A percentile compares a stretch with the other conserved stretches of the same genome.
These are phyloP conservation scores for Articulospora tetracladia DNA, from an alignment of 495 filamentous ascomycete species.

Conservation along the genomic window DNA sequence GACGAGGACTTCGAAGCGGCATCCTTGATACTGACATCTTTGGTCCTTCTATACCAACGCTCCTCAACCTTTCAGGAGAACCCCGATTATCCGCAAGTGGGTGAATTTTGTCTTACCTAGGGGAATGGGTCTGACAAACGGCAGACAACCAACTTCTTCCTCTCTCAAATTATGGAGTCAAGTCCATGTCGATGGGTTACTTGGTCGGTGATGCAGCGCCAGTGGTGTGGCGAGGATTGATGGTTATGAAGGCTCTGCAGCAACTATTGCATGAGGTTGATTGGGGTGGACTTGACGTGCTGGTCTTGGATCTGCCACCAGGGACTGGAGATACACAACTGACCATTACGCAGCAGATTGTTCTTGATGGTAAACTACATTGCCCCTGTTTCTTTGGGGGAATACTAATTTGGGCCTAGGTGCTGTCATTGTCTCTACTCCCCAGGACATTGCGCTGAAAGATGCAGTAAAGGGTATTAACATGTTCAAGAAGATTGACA, in stretches of 20 bases:
- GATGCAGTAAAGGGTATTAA: conserved; percentile 87
- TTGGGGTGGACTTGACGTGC: conserved; percentile 78
- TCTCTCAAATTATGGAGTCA: conserved; percentile 90
- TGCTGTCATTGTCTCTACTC: conserved; percentile 87
- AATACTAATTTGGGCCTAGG: conserved; percentile 36
- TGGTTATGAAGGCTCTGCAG: conserved; percentile 97
- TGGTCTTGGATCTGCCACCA: conserved; percentile 89
- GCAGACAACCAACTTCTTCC: conserved; percentile 80
- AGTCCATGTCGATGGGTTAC: conserved; percentile 98
- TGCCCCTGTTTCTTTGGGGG: neutral
- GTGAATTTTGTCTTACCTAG: conserved; percentile 22
- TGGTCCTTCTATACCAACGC: conserved; percentile 88
- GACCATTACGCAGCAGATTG: conserved; percentile 86
- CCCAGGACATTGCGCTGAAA: conserved; percentile 83
- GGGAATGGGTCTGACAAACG: conserved; percentile 17
- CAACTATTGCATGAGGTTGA: conserved; percentile 92
- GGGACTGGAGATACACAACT: conserved; percentile 95
- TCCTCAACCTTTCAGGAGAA: conserved; percentile 74
- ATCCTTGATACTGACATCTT: conserved; percentile 97
- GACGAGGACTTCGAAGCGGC: conserved; percentile 72
- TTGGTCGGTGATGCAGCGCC: conserved; percentile 73
- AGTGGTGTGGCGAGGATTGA: conserved; percentile 93
- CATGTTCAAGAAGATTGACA: conserved; percentile 82
- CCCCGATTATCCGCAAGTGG: conserved; percentile 63
- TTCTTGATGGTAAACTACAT: conserved; percentile 61